Conservation (phyloP, 352 stramenopile species). For the Thalassiosira exigua region DNA sequence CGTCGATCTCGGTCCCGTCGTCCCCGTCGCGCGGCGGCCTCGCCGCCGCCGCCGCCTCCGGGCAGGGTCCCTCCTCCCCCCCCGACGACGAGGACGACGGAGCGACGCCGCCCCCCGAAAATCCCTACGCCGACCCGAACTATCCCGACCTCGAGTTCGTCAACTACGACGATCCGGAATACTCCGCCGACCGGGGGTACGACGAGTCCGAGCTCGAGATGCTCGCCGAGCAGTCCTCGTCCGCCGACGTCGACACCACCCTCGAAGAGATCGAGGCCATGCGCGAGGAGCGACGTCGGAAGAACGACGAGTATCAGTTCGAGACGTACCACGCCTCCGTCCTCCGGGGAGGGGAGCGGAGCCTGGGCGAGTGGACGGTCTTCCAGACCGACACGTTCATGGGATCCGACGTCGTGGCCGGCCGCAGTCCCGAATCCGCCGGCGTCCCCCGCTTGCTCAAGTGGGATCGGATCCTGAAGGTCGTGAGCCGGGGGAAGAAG, state of each 20-base stretch:
- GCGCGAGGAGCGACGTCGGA: conserved; percentile 69
- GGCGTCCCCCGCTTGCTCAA: conserved; percentile 56
- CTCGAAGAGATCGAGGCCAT: conserved; percentile 80
- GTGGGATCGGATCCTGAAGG: conserved; percentile 58
- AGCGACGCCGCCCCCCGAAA: conserved; percentile 6
- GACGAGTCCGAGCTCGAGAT: conserved; percentile 50
- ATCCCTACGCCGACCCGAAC: conserved; percentile 64
- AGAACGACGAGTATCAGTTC: conserved; percentile 86
- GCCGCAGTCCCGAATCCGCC: conserved; percentile 25
- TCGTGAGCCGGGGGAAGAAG: conserved; percentile 65
- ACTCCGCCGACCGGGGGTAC: conserved; percentile 66
- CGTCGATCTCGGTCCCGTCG: not conserved
- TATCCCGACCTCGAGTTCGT: conserved; percentile 85
- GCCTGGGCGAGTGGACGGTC: conserved; percentile 80
- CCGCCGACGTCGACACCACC: conserved; percentile 35
- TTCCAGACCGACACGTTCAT: conserved; percentile 81
- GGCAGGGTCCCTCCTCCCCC: not conserved
- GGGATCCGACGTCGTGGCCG: conserved; percentile 23
- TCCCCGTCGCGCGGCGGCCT: not conserved
- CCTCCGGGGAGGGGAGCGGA: conserved; percentile 64
- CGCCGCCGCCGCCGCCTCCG: not conserved
- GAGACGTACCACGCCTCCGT: conserved; percentile 79
- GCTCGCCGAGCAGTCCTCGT: not conserved
- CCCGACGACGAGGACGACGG: conserved; percentile 23
- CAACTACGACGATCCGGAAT: conserved; percentile 82